Evolutionary conservation across 129 eudicot genomes (phyloP).

Genomic region (Daucus carota): DNA sequence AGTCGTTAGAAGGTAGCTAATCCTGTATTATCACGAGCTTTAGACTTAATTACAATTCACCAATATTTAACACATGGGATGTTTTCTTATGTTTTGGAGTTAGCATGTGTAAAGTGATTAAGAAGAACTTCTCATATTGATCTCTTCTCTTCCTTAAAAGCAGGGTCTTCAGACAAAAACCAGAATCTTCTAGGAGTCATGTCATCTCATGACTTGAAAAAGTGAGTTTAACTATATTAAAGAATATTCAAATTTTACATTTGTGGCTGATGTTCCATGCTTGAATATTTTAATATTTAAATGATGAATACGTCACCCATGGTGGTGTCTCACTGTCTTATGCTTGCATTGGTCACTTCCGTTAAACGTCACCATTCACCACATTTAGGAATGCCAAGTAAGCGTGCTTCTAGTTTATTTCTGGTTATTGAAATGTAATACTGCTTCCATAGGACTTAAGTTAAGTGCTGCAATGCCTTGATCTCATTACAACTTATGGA

Average conservation of each 20-base stretch:
- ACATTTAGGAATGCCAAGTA: background rate
- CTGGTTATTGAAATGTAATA: background rate
- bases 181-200: slow-evolving; percentile 41
- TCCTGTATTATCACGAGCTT: background rate
- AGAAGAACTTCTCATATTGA: background rate
- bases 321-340: background rate
- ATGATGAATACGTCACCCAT: background rate
- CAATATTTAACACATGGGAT: background rate
- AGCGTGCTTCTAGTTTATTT: background rate
- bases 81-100: background rate
- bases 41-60: background rate
- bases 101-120: background rate
- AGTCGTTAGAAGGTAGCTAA: slow-evolving; percentile 54
- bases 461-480: background rate
- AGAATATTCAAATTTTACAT: background rate
- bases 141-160: slow-evolving; percentile 11
- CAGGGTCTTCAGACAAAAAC: slow-evolving; percentile 67
- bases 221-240: slow-evolving; percentile 36
- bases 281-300: background rate
- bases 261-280: background rate
- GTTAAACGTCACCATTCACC: background rate
- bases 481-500: background rate
- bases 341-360: background rate
- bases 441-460: background rate
- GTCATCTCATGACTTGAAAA: slow-evolving; percentile 59